Evolutionary conservation across 148 eudicot species (phyloP), one percentile per base, ranked within the genome.

Genomic region (Talinum fruticosum): DNA sequence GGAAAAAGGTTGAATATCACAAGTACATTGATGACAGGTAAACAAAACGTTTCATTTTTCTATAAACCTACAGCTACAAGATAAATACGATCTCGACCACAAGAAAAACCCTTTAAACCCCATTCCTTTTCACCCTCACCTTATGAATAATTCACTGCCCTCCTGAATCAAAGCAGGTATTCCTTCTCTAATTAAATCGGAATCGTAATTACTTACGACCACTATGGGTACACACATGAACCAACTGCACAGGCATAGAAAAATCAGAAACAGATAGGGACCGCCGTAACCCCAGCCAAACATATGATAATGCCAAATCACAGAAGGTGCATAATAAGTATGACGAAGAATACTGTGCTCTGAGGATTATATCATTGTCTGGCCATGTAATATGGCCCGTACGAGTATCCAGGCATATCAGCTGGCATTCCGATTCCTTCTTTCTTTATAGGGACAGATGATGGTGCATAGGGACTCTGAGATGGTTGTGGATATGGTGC

Each of bases 371-470:
- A 44, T 87, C 69, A 83, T 66, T 82, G 81, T 73, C 84, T 83
- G 16, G 82, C 70, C 78, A 74, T 10, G 86, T 90, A 87, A 80
- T 80, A 88, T 7, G 91, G 89, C n/a, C n/a, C n/a, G n/a, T n/a
- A n/a, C n/a, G n/a, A n/a, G 78, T 85, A 87, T n/a, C 85, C 80
- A 5, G 85, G 82, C 38, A 79, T 38, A 41, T 82, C 86, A 19
- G 76, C 10, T 18, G 85, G 76, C 68, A 78, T 79, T 79, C 79
- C 87, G 47, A 53, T 33, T 10, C 86, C 29, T 6, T 88, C 88
- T 75, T 78, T 83, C 77, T 64, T 85, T 6, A 65, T 37, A 45
- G 81, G 66, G 61, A 73, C 76, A 10, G 82, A 80, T 41, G 88
- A 67, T 33, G 59, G 83, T 53, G 37, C 73, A 14, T 72, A 87